A percentile compares a stretch with the other conserved stretches of the same genome.
Evolutionary conservation across 768 basidiomycete genomes (phyloP).

Genomic region (Hygrocybe punicea): DNA sequence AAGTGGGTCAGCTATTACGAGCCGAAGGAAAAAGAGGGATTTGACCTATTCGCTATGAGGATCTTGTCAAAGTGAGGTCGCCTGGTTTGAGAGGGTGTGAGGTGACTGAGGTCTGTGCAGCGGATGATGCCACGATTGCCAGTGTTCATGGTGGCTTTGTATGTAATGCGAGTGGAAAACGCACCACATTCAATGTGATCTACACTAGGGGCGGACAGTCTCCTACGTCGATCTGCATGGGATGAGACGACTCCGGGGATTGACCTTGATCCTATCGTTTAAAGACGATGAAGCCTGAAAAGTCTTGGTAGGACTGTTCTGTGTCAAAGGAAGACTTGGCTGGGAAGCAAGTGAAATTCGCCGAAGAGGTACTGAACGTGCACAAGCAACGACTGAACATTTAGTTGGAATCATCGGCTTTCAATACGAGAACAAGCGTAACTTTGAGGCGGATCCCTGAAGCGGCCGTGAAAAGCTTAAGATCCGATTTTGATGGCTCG

Average conservation of each 20-base stretch:
- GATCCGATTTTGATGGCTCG: no score
- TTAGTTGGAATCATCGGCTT: constrained; percentile 3
- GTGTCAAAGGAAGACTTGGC: neutral
- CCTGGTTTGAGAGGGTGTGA: constrained; percentile 12
- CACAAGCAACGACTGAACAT: neutral
- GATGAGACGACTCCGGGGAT: neutral
- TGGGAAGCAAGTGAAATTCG: neutral
- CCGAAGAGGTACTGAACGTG: constrained; percentile 3
- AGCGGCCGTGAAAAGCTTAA: no score
- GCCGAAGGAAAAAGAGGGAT: neutral
- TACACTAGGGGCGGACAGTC: neutral
- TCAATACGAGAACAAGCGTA: no score
- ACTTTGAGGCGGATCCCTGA: no score
- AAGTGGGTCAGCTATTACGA: neutral
- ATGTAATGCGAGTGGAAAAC: neutral
- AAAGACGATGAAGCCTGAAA: neutral
- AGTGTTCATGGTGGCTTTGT: no score
- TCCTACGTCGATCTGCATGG: neutral
- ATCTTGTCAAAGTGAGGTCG: constrained; percentile 83
- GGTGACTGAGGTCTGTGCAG: neutral
- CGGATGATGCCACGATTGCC: neutral
- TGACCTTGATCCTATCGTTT: neutral
- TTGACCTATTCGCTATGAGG: constrained; percentile 82
- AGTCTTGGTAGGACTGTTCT: neutral
- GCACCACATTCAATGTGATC: neutral